phyloP scores from a whole-genome alignment of 1,284 basidiomycete species.

The Stereum hirsutum region DNA sequence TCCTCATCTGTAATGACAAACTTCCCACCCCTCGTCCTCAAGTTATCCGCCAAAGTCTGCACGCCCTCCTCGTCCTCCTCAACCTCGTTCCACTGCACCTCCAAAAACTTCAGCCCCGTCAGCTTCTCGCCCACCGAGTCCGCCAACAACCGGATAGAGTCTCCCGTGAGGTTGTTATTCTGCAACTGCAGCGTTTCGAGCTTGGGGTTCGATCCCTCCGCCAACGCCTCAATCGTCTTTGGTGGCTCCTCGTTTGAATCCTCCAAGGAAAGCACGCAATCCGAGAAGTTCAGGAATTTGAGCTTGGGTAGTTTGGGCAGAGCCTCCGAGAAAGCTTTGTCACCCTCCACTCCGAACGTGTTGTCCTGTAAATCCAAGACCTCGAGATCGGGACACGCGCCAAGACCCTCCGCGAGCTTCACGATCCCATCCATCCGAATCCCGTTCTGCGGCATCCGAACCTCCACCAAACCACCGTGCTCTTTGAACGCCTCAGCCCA shows the following conservation, averaged over 20 bases:
- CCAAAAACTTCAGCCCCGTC: constrained; percentile 52
- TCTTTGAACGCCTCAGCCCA: constrained; percentile 89
- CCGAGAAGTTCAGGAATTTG: constrained; percentile 79
- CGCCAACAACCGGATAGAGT: constrained; percentile 62
- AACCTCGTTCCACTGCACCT: constrained; percentile 84
- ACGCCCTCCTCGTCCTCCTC: constrained; percentile 77
- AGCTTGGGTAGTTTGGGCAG: constrained; percentile 69
- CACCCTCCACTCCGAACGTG: constrained; percentile 76
- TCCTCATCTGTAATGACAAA: constrained; percentile 59
- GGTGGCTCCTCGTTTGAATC: constrained; percentile 53
- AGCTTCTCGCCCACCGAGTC: constrained; percentile 56
- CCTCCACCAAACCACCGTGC: constrained; percentile 76
- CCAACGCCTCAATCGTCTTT: constrained; percentile 54
- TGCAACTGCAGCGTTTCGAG: constrained; percentile 76
- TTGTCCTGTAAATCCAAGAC: constrained; percentile 95
- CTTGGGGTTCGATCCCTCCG: constrained; percentile 65
- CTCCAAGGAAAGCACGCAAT: constrained; percentile 78
- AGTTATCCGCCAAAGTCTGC: constrained; percentile 49
- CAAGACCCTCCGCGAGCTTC: constrained; percentile 72
- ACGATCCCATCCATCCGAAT: constrained; percentile 92
- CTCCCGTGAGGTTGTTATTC: constrained; percentile 81
- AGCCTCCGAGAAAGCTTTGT: constrained; percentile 66
- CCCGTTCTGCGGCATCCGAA: constrained; percentile 95
- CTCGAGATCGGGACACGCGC: constrained; percentile 60
- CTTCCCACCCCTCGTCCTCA: constrained; percentile 64